These are phyloP conservation scores for Peronospora tabacina DNA, from an alignment of 352 stramenopile species.

Conservation along the genomic window DNA sequence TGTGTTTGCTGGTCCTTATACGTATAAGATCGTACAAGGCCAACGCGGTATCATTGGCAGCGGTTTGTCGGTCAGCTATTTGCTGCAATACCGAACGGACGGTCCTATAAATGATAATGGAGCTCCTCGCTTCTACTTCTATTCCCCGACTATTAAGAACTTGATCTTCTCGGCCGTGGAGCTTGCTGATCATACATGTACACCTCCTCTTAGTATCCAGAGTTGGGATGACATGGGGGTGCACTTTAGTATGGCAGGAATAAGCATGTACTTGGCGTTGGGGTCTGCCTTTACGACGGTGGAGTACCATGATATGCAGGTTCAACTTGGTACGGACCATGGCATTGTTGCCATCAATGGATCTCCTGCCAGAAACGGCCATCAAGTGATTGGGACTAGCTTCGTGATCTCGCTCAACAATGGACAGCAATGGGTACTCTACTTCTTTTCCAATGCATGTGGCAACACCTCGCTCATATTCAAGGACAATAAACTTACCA, in stretches of 20 bases:
- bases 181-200: slow-evolving; percentile 15
- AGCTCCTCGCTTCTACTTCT: slow-evolving; percentile 82
- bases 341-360: slow-evolving; percentile 52
- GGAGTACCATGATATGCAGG: slow-evolving; percentile 55
- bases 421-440: slow-evolving; percentile 63
- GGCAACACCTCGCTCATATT: slow-evolving; percentile 29
- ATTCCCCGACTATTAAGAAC: slow-evolving; percentile 65
- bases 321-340: slow-evolving; percentile 58
- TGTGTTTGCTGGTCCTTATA: slow-evolving; percentile 66
- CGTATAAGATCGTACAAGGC: slow-evolving; percentile 42
- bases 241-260: slow-evolving; percentile 34
- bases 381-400: slow-evolving; percentile 31
- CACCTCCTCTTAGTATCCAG: slow-evolving; percentile 38
- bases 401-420: slow-evolving; percentile 73
- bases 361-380: slow-evolving; percentile 26
- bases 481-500: slow-evolving; percentile 45
- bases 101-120: slow-evolving; percentile 69
- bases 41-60: slow-evolving; percentile 31
- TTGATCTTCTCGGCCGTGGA: slow-evolving; percentile 59
- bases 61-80: slow-evolving; percentile 57
- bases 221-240: slow-evolving; percentile 73
- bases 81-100: slow-evolving; percentile 63
- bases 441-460: slow-evolving; percentile 38
- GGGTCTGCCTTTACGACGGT: slow-evolving; percentile 77
- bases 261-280: slow-evolving; percentile 56